Conservation (phyloP, 768 basidiomycete genomes). For the Hericium rajendrae region DNA sequence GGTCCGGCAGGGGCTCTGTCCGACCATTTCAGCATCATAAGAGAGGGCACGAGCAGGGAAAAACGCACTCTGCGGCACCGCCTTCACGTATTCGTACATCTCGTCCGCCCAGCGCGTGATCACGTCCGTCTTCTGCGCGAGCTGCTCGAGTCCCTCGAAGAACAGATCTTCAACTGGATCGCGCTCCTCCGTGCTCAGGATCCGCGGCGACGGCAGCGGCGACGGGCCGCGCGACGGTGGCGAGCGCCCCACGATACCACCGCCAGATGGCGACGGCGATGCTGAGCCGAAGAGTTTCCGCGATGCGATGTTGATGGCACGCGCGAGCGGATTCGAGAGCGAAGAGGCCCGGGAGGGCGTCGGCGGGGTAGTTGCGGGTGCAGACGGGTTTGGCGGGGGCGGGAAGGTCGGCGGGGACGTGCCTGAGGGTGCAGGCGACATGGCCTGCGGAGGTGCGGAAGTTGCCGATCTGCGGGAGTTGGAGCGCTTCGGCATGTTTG, state of each 20-base stretch:
- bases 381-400: slow-evolving; percentile 42
- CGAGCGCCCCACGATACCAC: slow-evolving; percentile 23
- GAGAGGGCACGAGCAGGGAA: background rate
- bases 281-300: slow-evolving; percentile 67
- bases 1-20: slow-evolving; percentile 74
- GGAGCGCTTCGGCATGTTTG: slow-evolving; percentile 29
- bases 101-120: slow-evolving; percentile 91
- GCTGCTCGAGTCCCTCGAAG: slow-evolving; percentile 72
- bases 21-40: slow-evolving; percentile 7
- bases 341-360: slow-evolving; percentile 59
- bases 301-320: slow-evolving; percentile 71
- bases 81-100: slow-evolving; percentile 85
- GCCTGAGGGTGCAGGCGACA: slow-evolving; percentile 20
- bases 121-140: slow-evolving; percentile 94
- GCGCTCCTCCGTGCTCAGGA: slow-evolving; percentile 14
- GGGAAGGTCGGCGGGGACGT: slow-evolving; percentile 46
- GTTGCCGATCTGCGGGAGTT: slow-evolving; percentile 19
- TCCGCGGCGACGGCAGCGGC: slow-evolving; percentile 48
- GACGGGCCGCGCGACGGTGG: slow-evolving; percentile 28
- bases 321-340: slow-evolving; percentile 52
- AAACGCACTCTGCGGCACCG: slow-evolving; percentile 68
- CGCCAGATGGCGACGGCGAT: slow-evolving; percentile 23
- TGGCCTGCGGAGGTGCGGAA: slow-evolving; percentile 15
- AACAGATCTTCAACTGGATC: slow-evolving; percentile 78
- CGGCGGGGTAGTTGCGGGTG: slow-evolving; percentile 48